Base-by-base conservation (phyloP, 1,284 basidiomycete species). In the Meripilus lineatus region DNA sequence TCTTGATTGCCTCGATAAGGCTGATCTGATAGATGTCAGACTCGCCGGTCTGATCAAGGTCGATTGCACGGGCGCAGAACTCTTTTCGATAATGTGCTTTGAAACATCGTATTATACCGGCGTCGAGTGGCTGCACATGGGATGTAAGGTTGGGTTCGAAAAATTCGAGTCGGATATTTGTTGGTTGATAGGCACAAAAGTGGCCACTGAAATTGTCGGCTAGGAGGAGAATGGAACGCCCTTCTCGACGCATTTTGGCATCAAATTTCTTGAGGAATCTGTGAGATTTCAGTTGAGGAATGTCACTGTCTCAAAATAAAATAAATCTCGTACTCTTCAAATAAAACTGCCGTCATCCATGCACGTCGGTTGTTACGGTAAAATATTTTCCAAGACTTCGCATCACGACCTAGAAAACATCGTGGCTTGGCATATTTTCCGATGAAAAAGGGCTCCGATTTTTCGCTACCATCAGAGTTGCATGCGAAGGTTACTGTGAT, bases 311-410 rank as follows among this genome's bases (percentile, higher is more conserved):
- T n/a, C n/a, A n/a, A n/a, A n/a, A n/a, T n/a, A n/a, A n/a, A n/a
- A n/a, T n/a, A n/a, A n/a, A n/a, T n/a, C n/a, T n/a, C n/a, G n/a
- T 39, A 68, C 63, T 64, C 56, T 40, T 66, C 53, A 52, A 64
- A 70, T 4, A 66, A 24, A 3, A 38, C 51, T 2, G 47, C 39
- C 22, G 50, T 65, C 65, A 67, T 67, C 66, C 64, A 67, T 4
- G 63, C 62, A 34, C 50, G 65, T 42, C 58, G 58, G 45, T 69
- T 69, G 47, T 55, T 56, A 1, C 46, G 50, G 48, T 71, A 70
- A 50, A 65, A 55, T 49, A 66, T 63, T 2, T 61, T 58, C 3
- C 35, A 42, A 23, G 53, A 26, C 3, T 42, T 24, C 18, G 54
- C 54, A 14, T 49, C 40, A 33, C 51, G 51, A 20, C 50, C 51